Conservation (phyloP, 495 filamentous ascomycete species). For the Penicillium malachiteum region DNA sequence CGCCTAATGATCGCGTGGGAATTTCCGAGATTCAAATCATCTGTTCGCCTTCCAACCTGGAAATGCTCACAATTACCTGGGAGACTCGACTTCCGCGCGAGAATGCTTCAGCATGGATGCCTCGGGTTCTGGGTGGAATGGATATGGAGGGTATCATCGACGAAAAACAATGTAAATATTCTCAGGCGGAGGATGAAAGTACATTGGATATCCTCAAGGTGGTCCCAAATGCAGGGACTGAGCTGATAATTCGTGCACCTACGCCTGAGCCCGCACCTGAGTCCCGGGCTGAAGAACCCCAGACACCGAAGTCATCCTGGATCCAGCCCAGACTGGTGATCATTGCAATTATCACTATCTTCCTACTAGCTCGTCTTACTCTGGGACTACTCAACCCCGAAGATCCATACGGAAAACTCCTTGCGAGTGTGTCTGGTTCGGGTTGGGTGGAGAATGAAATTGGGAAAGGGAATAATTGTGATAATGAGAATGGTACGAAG, state of each 20-base stretch:
- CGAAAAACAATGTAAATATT: constrained; percentile 1
- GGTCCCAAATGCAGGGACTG: too few relatives aligned
- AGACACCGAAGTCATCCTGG: too few relatives aligned
- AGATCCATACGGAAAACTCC: too few relatives aligned
- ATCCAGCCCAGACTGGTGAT: too few relatives aligned
- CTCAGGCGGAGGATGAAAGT: background rate
- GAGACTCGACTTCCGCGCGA: background rate
- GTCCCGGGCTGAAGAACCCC: background rate
- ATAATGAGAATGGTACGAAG: too few relatives aligned
- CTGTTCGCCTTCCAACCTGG: constrained; percentile 25
- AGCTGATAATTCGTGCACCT: background rate
- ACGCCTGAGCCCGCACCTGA: background rate
- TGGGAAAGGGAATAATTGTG: too few relatives aligned
- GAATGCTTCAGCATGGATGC: constrained; percentile 20
- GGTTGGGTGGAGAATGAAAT: too few relatives aligned
- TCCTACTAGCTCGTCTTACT: too few relatives aligned
- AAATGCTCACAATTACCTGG: constrained; percentile 34
- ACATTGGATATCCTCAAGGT: background rate
- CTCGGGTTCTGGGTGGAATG: constrained; percentile 18
- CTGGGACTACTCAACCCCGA: too few relatives aligned
- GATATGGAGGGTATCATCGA: background rate
- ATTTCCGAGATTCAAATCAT: constrained; percentile 26
- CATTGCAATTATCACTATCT: too few relatives aligned
- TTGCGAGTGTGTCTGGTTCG: too few relatives aligned
- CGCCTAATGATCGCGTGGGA: constrained; percentile 8